Conservation (phyloP, 345 rosid genomes). For the Aurinia saxatilis region DNA sequence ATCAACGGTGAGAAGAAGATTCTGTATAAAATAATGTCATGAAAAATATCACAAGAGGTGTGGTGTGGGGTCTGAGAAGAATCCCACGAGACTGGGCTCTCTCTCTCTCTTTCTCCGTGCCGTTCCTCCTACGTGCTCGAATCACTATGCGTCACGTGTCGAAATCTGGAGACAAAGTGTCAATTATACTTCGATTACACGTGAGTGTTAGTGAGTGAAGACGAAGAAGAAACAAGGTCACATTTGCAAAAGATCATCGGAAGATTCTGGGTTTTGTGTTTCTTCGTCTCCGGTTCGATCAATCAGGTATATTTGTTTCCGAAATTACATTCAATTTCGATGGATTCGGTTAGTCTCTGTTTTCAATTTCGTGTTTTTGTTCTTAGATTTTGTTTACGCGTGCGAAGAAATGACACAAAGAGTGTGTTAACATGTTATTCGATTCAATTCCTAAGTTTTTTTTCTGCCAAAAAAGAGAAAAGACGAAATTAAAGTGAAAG, state of each 20-base stretch:
- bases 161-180: conserved; percentile 26
- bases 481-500: background rate
- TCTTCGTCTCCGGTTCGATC: background rate
- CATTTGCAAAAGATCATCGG: background rate
- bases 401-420: background rate
- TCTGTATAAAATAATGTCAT: background rate
- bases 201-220: conserved; percentile 10
- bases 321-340: background rate
- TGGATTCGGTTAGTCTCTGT: background rate
- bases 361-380: conserved; percentile 1
- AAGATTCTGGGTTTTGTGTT: background rate
- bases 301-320: conserved; percentile 7
- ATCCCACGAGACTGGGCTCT: conserved; percentile 22
- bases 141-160: conserved; percentile 28
- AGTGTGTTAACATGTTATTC: background rate
- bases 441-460: no score
- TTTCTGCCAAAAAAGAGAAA: background rate
- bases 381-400: background rate
- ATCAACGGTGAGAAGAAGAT: conserved; percentile 14
- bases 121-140: conserved; percentile 28
- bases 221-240: background rate
- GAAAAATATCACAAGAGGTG: conserved; percentile 10
- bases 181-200: conserved; percentile 15
- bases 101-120: conserved; percentile 8
- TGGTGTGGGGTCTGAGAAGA: conserved; percentile 14